Evolutionary conservation across 164 flowering plant genomes (phyloP), one percentile per base, ranked within the genome.

Genomic region (Kingdonia uniflora): DNA sequence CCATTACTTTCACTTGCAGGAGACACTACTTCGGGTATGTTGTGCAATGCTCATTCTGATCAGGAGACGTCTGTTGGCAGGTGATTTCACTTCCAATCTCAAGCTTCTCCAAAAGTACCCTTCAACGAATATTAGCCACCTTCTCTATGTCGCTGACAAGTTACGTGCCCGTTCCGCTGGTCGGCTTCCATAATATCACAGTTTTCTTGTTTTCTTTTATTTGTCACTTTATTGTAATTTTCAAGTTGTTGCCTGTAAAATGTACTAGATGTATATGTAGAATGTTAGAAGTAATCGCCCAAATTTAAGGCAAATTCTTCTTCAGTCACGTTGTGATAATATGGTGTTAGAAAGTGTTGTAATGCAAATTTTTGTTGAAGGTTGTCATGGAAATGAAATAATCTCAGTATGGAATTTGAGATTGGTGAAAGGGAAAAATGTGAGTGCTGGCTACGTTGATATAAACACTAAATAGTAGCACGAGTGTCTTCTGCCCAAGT

Each of bases 1-100:
- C n/a, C n/a, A n/a, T n/a, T n/a, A 17, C 43, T 49, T 61, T 29
- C 35, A 49, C 21, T 49, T 74, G 75, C 77, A 92, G 98, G 95
- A 88, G 57, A 88, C 94, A 1, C 62, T 92, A 55, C 87, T 88
- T 35, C 72, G 99, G 35, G 42, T 92, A 58, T 92, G 99, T 57
- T 88, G 96, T 62, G 90, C 95, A 21, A 92, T 92, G 99, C 71
- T 92, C 61, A 68, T 92, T 53, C 77, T 85, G 33, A 68, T 88
- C 15, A 69, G 99, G 49, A 84, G 84, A 57, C 90, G 96, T 14
- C 62, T 92, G n/a, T 74, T 92, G 46, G 99, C 99, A 1, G 99
- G 99, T 56, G 99, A 92, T 75, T 92, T 92, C 66, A 92, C 96
- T 40, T 74, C 99, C 19, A 92, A 84, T 66, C 84, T 92, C 60